Evolutionary conservation across 108 stramenopile genomes (phyloP).

Genomic region (Fragilaria crotonensis): DNA sequence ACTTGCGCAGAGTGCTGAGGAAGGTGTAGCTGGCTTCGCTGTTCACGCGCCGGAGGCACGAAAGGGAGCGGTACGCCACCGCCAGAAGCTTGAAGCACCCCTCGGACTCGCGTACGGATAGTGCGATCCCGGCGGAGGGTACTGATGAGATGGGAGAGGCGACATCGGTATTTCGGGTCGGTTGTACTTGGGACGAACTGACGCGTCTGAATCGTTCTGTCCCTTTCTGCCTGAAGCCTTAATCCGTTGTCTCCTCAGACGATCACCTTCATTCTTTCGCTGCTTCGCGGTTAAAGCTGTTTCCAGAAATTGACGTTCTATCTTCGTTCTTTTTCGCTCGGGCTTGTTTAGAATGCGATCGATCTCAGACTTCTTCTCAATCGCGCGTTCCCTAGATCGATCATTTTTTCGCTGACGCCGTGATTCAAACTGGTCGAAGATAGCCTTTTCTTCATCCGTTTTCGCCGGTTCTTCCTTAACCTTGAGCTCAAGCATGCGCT

Average conservation of each 20-base stretch:
- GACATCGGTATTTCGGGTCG: slow-evolving; percentile 43
- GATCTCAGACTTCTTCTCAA: slow-evolving; percentile 70
- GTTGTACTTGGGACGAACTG: background rate
- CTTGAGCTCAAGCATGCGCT: slow-evolving; percentile 38
- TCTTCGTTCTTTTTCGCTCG: slow-evolving; percentile 59
- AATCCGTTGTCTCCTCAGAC: slow-evolving; percentile 57
- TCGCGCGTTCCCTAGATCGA: slow-evolving; percentile 58
- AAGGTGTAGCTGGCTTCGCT: background rate
- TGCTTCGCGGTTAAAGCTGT: slow-evolving; percentile 50
- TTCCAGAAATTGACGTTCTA: slow-evolving; percentile 53
- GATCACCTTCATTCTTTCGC: slow-evolving; percentile 80
- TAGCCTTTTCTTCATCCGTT: slow-evolving; percentile 45
- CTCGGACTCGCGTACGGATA: slow-evolving; percentile 2
- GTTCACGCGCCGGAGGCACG: slow-evolving; percentile 15
- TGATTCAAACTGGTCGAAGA: slow-evolving; percentile 49
- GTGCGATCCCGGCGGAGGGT: background rate
- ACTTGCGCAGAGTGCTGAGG: slow-evolving; percentile 18
- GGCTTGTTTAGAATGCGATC: slow-evolving; percentile 57
- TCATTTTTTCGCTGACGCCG: slow-evolving; percentile 64
- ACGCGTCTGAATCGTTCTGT: background rate
- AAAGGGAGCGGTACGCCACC: slow-evolving; percentile 17
- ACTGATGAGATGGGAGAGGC: slow-evolving; percentile 35
- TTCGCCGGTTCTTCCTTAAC: slow-evolving; percentile 35
- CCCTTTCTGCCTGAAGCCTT: slow-evolving; percentile 18
- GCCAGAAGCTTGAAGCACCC: slow-evolving; percentile 3